phyloP scores from a whole-genome alignment of 2,329 filamentous ascomycete genomes.

The Juglanconis sp. region DNA sequence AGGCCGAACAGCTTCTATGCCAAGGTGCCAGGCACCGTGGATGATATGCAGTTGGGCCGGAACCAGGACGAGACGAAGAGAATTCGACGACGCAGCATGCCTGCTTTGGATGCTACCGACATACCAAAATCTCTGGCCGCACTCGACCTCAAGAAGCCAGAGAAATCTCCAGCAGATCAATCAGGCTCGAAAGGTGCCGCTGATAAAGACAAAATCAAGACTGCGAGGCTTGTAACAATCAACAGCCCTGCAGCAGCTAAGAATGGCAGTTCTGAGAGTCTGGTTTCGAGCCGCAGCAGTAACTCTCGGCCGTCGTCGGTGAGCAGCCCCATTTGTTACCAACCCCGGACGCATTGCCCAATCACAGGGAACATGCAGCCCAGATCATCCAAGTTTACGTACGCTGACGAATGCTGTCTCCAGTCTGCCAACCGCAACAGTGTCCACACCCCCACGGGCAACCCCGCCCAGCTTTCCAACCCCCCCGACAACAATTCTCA shows the following conservation, averaged over 20 bases:
- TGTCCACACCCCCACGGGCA: slow-evolving; percentile 48
- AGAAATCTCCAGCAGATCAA: slow-evolving; percentile 31
- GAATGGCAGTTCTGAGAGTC: slow-evolving; percentile 64
- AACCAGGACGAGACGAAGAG: slow-evolving; percentile 67
- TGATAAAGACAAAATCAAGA: slow-evolving; percentile 38
- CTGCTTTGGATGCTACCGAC: slow-evolving; percentile 54
- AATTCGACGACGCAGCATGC: slow-evolving; percentile 79
- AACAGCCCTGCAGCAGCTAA: slow-evolving; percentile 33
- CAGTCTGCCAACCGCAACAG: slow-evolving; percentile 60
- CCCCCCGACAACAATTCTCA: slow-evolving; percentile 42
- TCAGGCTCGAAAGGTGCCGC: slow-evolving; percentile 27
- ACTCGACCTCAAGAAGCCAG: slow-evolving; percentile 34
- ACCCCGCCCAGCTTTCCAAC: slow-evolving; percentile 47
- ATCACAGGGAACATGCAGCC: slow-evolving; percentile 31
- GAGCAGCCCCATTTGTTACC: slow-evolving; percentile 38
- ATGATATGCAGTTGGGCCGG: slow-evolving; percentile 66
- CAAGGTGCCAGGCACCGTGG: slow-evolving; percentile 47
- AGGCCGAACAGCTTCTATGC: slow-evolving; percentile 54
- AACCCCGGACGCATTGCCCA: slow-evolving; percentile 35
- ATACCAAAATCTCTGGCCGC: slow-evolving; percentile 37
- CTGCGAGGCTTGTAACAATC: slow-evolving; percentile 31
- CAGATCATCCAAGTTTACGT: slow-evolving; percentile 20
- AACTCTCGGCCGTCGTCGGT: slow-evolving; percentile 64
- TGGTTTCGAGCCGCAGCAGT: slow-evolving; percentile 55
- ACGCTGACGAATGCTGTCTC: slow-evolving; percentile 46